These are phyloP conservation scores for Ceratonia siliqua DNA, from an alignment of 306 rosid genomes.

Conservation along the genomic window DNA sequence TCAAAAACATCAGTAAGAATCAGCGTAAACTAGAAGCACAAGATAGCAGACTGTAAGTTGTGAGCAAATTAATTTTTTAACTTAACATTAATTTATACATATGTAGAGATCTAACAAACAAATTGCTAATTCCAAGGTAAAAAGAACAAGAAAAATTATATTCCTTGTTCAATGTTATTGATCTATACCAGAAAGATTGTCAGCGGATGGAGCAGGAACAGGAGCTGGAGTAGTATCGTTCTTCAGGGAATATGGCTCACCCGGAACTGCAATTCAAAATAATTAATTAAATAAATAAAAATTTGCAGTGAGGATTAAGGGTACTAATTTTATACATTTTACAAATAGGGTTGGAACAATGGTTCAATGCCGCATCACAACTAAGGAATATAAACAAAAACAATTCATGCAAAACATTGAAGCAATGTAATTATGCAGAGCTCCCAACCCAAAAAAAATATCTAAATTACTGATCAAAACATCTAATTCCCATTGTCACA, in stretches of 20 bases:
- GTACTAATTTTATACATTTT: constrained; percentile 5
- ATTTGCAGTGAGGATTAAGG: background rate
- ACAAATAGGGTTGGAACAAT: background rate
- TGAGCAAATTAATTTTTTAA: constrained; percentile 1
- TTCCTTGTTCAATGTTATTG: constrained; percentile 9
- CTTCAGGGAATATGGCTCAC: constrained; percentile 78
- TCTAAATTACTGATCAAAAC: background rate
- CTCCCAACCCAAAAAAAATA: background rate
- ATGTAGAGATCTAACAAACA: background rate
- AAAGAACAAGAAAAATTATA: background rate
- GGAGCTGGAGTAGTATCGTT: constrained; percentile 58
- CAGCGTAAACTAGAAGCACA: constrained; percentile 6
- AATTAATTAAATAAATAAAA: too few relatives aligned
- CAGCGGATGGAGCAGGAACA: constrained; percentile 55
- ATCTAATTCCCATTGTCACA: too few relatives aligned
- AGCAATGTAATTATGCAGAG: background rate
- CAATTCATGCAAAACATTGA: background rate
- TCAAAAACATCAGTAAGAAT: background rate
- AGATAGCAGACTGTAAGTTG: background rate
- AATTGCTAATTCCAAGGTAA: background rate
- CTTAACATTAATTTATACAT: background rate
- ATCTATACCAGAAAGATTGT: constrained; percentile 57
- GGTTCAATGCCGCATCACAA: background rate
- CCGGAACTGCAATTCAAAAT: constrained; percentile 71
- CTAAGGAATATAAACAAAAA: constrained; percentile 18